Evolutionary conservation across 306 rosid genomes (phyloP).

Genomic region (Geum urbanum): DNA sequence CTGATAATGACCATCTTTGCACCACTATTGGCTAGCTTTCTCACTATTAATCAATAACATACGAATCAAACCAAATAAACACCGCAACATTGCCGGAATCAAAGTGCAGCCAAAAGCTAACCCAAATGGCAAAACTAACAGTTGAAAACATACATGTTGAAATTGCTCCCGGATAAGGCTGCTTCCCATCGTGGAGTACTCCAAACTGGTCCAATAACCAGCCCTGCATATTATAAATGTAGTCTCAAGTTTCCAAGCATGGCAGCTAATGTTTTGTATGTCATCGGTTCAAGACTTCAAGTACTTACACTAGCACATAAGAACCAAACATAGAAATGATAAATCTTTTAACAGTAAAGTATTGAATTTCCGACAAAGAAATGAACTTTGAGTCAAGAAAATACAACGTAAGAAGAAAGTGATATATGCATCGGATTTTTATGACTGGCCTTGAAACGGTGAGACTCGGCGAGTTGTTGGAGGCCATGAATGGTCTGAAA

Average conservation of each 20-base stretch:
- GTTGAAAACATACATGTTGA: conserved; percentile 50
- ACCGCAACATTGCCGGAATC: background rate
- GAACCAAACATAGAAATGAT: background rate
- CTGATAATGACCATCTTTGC: conserved; percentile 91
- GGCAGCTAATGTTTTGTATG: background rate
- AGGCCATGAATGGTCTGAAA: conserved; percentile 62
- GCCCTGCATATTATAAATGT: conserved; percentile 41
- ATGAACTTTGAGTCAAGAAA: too few relatives aligned
- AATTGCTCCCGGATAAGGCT: conserved; percentile 81
- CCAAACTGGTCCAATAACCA: conserved; percentile 97
- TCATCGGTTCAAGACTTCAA: background rate
- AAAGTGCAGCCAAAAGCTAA: background rate
- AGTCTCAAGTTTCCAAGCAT: background rate
- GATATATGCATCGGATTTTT: too few relatives aligned
- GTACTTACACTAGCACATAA: background rate
- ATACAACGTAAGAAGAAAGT: too few relatives aligned
- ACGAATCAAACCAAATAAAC: background rate
- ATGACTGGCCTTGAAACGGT: conserved; percentile 51
- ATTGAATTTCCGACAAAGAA: background rate
- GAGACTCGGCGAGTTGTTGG: conserved; percentile 63
- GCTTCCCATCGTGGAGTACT: conserved; percentile 92
- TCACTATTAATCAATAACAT: conserved; percentile 41
- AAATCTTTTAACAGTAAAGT: background rate
- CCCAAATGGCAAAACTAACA: conserved; percentile 17
- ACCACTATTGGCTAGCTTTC: conserved; percentile 64